These are phyloP conservation scores for Davidsoniella neocaledoniae DNA, from an alignment of 2,329 filamentous ascomycete genomes.

Conservation along the genomic window DNA sequence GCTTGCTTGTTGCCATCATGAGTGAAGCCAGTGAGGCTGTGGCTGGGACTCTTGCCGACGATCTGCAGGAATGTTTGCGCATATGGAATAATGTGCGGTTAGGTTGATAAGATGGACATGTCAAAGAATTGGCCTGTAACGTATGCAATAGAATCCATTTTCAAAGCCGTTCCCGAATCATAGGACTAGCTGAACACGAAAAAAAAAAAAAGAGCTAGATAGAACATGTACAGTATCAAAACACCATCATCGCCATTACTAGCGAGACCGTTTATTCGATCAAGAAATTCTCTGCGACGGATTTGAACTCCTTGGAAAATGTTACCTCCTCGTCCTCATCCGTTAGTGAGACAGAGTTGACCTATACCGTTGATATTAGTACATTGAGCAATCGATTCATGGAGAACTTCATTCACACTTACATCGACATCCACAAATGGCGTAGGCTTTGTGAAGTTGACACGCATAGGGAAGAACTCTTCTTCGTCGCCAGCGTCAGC, in stretches of 20 bases:
- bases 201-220: neutral
- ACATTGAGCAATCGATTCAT: neutral
- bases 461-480: conserved; percentile 95
- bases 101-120: conserved; percentile 20
- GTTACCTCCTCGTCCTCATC: conserved; percentile 64
- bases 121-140: no score
- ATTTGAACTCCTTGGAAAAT: conserved; percentile 71
- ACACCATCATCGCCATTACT: neutral
- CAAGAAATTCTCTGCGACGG: conserved; percentile 55
- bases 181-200: neutral
- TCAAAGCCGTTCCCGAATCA: neutral
- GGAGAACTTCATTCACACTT: conserved; percentile 26
- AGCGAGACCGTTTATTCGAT: conserved; percentile 42
- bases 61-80: conserved; percentile 36
- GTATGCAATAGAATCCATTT: neutral
- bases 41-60: conserved; percentile 32
- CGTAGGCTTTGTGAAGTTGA: conserved; percentile 69
- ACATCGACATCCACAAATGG: conserved; percentile 92
- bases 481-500: conserved; percentile 73
- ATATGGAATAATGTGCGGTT: conserved; percentile 37
- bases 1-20: conserved; percentile 30
- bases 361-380: conserved; percentile 22
- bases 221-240: conserved; percentile 8
- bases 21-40: conserved; percentile 27
- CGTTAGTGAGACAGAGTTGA: conserved; percentile 50